Percentiles rank a stretch among this genome's conserved stretches.
phyloP scores from a whole-genome alignment of 495 filamentous ascomycete species.

The Arthonia radiata region DNA sequence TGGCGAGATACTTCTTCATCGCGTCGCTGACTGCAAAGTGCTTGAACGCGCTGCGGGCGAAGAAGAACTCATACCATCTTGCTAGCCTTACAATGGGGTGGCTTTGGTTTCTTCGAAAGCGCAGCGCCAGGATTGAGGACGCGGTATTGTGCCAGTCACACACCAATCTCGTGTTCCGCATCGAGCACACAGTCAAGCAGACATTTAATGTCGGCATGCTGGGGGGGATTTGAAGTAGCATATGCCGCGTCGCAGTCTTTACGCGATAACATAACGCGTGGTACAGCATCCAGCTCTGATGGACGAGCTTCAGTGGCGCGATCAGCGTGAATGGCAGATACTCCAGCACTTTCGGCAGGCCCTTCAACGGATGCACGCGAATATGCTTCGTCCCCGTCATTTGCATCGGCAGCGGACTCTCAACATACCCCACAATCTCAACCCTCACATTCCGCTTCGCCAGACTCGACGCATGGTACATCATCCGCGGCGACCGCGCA shows the following conservation, averaged over 20 bases:
- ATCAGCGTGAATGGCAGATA: slow-evolving; percentile 56
- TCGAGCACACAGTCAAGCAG: slow-evolving; percentile 41
- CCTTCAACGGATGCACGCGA: too few relatives aligned
- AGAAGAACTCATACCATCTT: slow-evolving; percentile 45
- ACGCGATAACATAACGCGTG: slow-evolving; percentile 46
- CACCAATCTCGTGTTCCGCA: slow-evolving; percentile 58
- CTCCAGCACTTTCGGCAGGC: too few relatives aligned
- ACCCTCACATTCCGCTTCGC: slow-evolving; percentile 61
- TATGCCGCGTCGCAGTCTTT: slow-evolving; percentile 45
- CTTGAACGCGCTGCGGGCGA: slow-evolving; percentile 40
- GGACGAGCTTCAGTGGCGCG: slow-evolving; percentile 68
- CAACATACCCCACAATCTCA: slow-evolving; percentile 79
- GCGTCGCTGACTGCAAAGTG: slow-evolving; percentile 75
- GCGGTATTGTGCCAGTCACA: slow-evolving; percentile 99
- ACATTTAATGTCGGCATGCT: slow-evolving; percentile 76
- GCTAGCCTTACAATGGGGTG: slow-evolving; percentile 62
- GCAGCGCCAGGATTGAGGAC: slow-evolving; percentile 70
- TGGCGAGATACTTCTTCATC: slow-evolving; percentile 50
- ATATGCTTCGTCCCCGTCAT: too few relatives aligned
- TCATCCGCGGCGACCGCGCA: slow-evolving; percentile 90
- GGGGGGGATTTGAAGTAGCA: slow-evolving; percentile 81
- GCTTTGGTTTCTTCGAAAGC: slow-evolving; percentile 23
- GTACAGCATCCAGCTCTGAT: slow-evolving; percentile 48
- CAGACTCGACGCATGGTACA: slow-evolving; percentile 89
- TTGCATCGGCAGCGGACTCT: too few relatives aligned